Evolutionary conservation across 805 yeast genomes (phyloP), one percentile per base, ranked within the genome.

Genomic region (Metschnikowia matae): DNA sequence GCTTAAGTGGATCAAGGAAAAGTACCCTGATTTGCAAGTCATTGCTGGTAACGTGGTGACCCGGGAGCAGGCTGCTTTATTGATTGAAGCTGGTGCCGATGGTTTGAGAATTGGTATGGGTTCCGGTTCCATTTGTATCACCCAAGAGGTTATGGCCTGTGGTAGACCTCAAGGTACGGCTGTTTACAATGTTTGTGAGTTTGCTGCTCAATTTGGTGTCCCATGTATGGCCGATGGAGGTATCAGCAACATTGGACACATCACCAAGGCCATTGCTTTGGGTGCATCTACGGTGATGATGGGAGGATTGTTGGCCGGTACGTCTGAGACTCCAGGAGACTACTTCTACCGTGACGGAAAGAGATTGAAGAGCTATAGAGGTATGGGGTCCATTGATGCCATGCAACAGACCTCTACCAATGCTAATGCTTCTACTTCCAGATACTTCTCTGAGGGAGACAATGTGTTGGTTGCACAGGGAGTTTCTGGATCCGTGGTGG

Each of bases 91-190:
- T 48, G 99, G 99, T 74, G 96, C 96, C 48, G 99, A 94, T 71
- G 98, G 91, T 70, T 80, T 94, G 65, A 89, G 98, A 82, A 92
- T 94, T 62, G 99, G 99, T 77, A 94, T 94, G 99, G 99, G 99
- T 68, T 89, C 98, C 33, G 99, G 99, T 65, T 89, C 97, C 55
- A 95, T 95, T 70, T 94, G 99, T 82, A 94, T 94, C 69, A 94
- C 99, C 48, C 99, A 94, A 78, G 99, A 94, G 78, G 99, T 94
- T 54, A 94, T 94, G 99, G 99, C 99, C 48, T 96, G 97, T 77
- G 99, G 99, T 76, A 90, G 99, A 81, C 99, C 99, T 54, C 99
- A 94, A 79, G 99, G 98, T 76, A 90, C 98, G 59, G 99, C 99
- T 54, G 98, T 94, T 49, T 91, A 82, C 80, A 85, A 83, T 60